Percentiles rank a stretch among this genome's conserved stretches.
Conservation (phyloP, 2,329 filamentous ascomycete species). For the Pseudocercospora macadamiae region DNA sequence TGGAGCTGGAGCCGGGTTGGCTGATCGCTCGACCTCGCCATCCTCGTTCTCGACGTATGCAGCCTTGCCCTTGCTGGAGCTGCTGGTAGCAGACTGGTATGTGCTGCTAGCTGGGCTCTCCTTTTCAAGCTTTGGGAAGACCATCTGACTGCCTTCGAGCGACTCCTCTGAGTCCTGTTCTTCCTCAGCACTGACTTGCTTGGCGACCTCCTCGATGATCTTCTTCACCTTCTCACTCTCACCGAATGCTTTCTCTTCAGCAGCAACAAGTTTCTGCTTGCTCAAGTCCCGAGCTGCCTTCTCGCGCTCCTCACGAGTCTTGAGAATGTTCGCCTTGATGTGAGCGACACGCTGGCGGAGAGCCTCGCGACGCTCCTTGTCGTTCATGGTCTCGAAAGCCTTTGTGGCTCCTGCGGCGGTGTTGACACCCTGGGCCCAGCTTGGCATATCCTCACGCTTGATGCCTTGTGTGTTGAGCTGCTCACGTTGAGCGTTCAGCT, state of each 20-base stretch:
- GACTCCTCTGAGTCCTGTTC: conserved; percentile 36
- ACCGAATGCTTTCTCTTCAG: conserved; percentile 34
- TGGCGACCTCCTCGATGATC: conserved; percentile 38
- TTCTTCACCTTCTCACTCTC: conserved; percentile 35
- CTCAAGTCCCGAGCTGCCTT: conserved; percentile 23
- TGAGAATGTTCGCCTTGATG: conserved; percentile 38
- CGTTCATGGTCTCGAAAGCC: conserved; percentile 11
- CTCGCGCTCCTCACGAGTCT: conserved; percentile 37
- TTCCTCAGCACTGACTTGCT: conserved; percentile 38
- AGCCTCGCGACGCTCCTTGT: conserved; percentile 34
- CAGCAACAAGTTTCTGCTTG: conserved; percentile 35
- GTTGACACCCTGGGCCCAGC: conserved; percentile 16
- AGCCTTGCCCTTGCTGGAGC: conserved; percentile 48
- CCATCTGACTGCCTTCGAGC: conserved; percentile 70
- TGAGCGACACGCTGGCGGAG: conserved; percentile 36
- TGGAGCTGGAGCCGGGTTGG: conserved; percentile 24
- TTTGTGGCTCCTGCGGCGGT: conserved; percentile 5
- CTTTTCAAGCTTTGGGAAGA: conserved; percentile 95
- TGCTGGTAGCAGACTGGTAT: conserved; percentile 60
- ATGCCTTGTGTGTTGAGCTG: conserved; percentile 22
- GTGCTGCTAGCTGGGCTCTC: conserved; percentile 83
- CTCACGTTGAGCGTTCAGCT: conserved; percentile 29
- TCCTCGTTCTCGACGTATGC: conserved; percentile 61
- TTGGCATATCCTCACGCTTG: conserved; percentile 21
- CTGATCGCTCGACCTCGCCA: conserved; percentile 54